Evolutionary conservation across 2,329 filamentous ascomycete genomes (phyloP).

Genomic region (Apiospora marii): DNA sequence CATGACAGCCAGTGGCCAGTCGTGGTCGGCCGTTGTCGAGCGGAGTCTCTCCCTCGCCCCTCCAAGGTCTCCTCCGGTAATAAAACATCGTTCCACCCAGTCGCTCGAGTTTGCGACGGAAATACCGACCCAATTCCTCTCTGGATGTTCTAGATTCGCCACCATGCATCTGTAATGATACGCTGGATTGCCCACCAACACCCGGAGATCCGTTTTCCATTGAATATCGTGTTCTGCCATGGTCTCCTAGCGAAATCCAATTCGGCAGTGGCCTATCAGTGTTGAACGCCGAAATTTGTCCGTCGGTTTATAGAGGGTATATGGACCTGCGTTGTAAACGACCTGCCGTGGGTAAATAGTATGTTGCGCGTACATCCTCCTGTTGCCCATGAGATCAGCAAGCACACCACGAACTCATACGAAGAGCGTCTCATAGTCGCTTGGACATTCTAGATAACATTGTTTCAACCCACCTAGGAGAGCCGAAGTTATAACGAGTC

Average conservation of each 20-base stretch:
- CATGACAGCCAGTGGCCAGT: not conserved
- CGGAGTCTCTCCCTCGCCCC: constrained; percentile 8
- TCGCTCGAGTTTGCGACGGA: not conserved
- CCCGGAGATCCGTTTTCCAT: not conserved
- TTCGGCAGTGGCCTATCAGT: not conserved
- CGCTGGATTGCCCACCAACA: not conserved
- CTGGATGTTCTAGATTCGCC: not conserved
- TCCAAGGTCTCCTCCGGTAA: not conserved
- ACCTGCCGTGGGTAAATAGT: not conserved
- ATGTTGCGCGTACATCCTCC: not conserved
- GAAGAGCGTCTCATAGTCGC: too few relatives aligned
- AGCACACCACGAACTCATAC: not conserved
- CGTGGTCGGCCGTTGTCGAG: not conserved
- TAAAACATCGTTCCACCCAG: not conserved
- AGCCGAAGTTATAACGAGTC: too few relatives aligned
- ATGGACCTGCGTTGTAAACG: not conserved
- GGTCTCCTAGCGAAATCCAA: not conserved
- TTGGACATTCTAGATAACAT: too few relatives aligned
- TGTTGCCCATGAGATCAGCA: not conserved
- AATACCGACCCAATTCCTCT: constrained; percentile 8
- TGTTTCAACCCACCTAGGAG: too few relatives aligned
- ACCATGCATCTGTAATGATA: not conserved
- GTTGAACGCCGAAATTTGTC: constrained; percentile 2
- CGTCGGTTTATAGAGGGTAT: not conserved
- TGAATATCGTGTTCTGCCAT: not conserved